phyloP scores from a whole-genome alignment of 306 rosid genomes.

The Corylus heterophylla region DNA sequence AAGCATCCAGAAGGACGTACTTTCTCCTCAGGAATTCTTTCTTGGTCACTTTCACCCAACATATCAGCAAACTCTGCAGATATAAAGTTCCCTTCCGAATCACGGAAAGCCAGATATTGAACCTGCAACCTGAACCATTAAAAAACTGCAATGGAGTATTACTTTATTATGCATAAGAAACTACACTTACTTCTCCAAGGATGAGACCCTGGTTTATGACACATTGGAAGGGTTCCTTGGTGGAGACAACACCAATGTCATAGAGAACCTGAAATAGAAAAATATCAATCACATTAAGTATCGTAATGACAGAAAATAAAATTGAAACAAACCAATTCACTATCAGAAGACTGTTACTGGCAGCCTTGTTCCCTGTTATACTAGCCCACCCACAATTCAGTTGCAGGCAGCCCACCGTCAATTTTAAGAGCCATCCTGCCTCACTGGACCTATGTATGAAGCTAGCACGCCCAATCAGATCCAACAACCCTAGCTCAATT shows the following conservation, averaged over 20 bases:
- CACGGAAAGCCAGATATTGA: slow-evolving; percentile 79
- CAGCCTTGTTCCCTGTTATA: slow-evolving; percentile 7
- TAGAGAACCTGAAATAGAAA: slow-evolving; percentile 80
- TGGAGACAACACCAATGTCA: slow-evolving; percentile 87
- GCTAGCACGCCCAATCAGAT: neutral
- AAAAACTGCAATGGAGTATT: slow-evolving; percentile 19
- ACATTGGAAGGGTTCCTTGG: slow-evolving; percentile 96
- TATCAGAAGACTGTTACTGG: neutral
- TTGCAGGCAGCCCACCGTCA: neutral
- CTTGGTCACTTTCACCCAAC: slow-evolving; percentile 55
- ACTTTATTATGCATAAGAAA: slow-evolving; percentile 26
- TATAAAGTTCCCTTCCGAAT: slow-evolving; percentile 67
- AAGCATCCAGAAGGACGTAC: slow-evolving; percentile 39
- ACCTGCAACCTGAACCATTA: slow-evolving; percentile 69
- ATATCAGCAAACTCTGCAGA: slow-evolving; percentile 61
- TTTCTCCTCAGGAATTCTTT: slow-evolving; percentile 68
- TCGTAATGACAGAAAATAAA: slow-evolving; percentile 13
- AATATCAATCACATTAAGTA: slow-evolving; percentile 19
- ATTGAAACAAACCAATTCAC: neutral
- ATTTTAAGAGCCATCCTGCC: neutral
- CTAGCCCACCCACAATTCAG: neutral
- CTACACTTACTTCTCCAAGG: slow-evolving; percentile 82
- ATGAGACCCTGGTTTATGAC: slow-evolving; percentile 98
- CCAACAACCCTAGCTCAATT: neutral
- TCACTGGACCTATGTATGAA: neutral